phyloP scores from a whole-genome alignment of 225 moss, liverwort and hornwort species.

The Sphagnum contortum region DNA sequence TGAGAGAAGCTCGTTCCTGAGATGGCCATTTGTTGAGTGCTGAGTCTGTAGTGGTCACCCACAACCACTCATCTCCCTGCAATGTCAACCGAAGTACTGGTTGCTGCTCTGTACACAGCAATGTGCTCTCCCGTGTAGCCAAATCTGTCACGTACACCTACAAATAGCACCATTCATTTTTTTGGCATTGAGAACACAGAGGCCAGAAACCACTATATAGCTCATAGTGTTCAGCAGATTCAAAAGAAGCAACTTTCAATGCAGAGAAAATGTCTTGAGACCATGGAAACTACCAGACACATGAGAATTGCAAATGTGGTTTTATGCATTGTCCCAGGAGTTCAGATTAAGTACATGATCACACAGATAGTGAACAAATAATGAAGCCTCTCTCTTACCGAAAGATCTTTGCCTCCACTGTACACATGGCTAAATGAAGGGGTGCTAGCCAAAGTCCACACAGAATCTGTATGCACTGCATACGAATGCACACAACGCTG shows the following conservation, averaged over 20 bases:
- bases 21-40: slow-evolving; percentile 81
- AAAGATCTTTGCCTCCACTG: slow-evolving; percentile 76
- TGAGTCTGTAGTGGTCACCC: slow-evolving; percentile 89
- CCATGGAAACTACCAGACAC: too few species aligned
- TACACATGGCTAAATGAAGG: slow-evolving; percentile 81
- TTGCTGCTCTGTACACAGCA: slow-evolving; percentile 68
- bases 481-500: slow-evolving; percentile 94
- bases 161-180: neutral
- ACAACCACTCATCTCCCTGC: slow-evolving; percentile 81
- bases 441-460: slow-evolving; percentile 86
- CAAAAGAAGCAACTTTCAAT: too few species aligned
- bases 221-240: too few species aligned
- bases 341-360: too few species aligned
- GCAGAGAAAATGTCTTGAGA: too few species aligned
- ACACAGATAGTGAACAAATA: too few species aligned
- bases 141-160: slow-evolving; percentile 87
- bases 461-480: slow-evolving; percentile 91
- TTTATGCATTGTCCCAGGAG: too few species aligned
- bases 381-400: slow-evolving; percentile 31
- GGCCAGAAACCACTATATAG: too few species aligned
- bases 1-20: slow-evolving; percentile 30
- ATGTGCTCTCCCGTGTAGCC: slow-evolving; percentile 66
- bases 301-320: too few species aligned
- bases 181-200: too few species aligned
- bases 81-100: slow-evolving; percentile 65